Base-by-base conservation (phyloP, 2,329 filamentous ascomycete genomes). In the Pyrenochaeta sp. region DNA sequence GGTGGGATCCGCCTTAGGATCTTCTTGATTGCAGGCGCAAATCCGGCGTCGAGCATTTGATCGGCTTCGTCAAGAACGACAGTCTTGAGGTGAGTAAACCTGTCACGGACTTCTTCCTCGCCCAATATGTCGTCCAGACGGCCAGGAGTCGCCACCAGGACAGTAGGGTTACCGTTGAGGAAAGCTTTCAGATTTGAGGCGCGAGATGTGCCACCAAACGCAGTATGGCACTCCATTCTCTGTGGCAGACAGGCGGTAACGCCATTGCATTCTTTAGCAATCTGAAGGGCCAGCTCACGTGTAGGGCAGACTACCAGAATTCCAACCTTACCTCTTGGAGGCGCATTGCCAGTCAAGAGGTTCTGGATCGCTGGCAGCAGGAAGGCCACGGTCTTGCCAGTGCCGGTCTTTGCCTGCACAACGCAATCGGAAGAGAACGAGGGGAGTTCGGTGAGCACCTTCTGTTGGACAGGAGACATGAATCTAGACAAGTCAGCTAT, bases 401-500 rank as follows among this genome's bases (percentile, higher is more conserved):
- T 82, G 4, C 80, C 80, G 0, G 80, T 82, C 60, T 80, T 81
- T 30, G 79, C 79, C 58, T 84, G 82, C 29, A 83, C 83, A 30
- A 85, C 77, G 56, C 82, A 83, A 63, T 85, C 82, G 41, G 78
- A 78, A 33, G 75, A 76, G 67, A 79, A 78, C 33, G 68, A 75
- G 7, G 82, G 81, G 21, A 85, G 74, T 54, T 83, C 78, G 2
- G 74, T 79, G 50, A 85, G 70, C 5, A 84, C 81, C 64, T 80
- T 81, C 45, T 82, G 77, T 61, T 85, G 83, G 11, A 85, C 83
- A 2, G 82, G 81, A 6, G 80, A 81, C 82, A 84, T 83, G 60
- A 66, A 75, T 42, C 74, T 76, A 49, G 36, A 17, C 14, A 29
- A 4, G 51, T 63, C 49, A 68, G 64, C 43, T 23, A 27, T 29